Conservation (phyloP, 73 alveolate genomes). For the Paramecium pentaurelia region DNA sequence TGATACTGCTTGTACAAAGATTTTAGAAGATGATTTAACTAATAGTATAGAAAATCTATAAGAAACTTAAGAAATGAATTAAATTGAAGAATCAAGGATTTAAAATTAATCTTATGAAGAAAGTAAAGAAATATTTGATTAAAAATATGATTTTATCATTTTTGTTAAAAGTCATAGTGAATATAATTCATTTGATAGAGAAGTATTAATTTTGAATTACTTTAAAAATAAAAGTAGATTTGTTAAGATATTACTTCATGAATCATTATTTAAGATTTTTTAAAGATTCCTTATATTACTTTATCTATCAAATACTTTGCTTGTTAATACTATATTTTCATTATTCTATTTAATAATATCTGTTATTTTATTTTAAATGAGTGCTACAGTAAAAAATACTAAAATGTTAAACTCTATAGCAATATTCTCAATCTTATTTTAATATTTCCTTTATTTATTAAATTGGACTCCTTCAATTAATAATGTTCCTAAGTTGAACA, state of each 20-base stretch:
- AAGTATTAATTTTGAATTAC: constrained; percentile 4
- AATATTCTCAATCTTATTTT: constrained; percentile 7
- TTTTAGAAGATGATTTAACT: neutral
- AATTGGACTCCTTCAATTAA: neutral
- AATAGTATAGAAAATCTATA: neutral
- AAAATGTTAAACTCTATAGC: constrained; percentile 4
- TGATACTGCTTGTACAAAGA: constrained; percentile 29
- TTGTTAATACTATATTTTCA: constrained; percentile 7
- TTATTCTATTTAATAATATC: neutral
- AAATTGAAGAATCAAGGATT: neutral
- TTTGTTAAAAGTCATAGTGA: neutral
- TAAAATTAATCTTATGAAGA: neutral
- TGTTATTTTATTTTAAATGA: neutral
- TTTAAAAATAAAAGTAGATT: neutral
- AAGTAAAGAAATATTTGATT: neutral
- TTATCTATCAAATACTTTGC: neutral
- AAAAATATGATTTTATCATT: neutral
- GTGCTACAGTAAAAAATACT: neutral
- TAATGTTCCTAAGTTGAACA: neutral
- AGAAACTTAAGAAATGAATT: neutral
- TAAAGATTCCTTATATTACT: neutral
- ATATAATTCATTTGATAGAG: neutral
- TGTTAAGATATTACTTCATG: neutral
- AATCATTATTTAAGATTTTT: neutral
- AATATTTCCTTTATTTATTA: neutral